Evolutionary conservation across 2,329 filamentous ascomycete genomes (phyloP), one percentile per base, ranked within the genome.

Genomic region (Aspergillus carbonarius): DNA sequence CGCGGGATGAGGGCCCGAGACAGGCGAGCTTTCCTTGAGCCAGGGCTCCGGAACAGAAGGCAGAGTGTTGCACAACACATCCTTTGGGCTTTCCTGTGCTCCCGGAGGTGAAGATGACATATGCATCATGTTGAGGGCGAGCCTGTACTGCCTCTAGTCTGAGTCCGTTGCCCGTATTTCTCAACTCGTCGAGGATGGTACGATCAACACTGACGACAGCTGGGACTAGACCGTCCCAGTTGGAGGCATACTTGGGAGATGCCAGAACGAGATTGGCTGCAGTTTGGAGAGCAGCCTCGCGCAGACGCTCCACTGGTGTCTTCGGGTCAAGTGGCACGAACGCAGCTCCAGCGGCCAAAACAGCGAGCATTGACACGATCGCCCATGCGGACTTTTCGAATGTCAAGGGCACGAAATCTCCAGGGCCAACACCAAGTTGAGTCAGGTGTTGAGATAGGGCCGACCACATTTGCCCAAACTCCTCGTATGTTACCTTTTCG

Each of bases 21-120:
- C 68, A 37, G 61, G 67, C 58, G 77, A 50, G 54, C 55, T 60
- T 30, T 44, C 57, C 34, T n/a, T 57, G 55, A 34, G 52, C n/a
- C 25, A 52, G 12, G 34, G 58, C 17, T 39, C 50, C 55, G 37
- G 61, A 60, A 12, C 54, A 57, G 27, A 57, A 66, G 47, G 40
- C 60, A 5, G 60, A 72, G 74, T 96, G 92, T 1, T 85, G 88
- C 27, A 96, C 80, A 81, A 90, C 88, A 13, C 96, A 91, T 6
- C 91, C 92, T 74, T 96, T 96, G 1, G 92, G 91, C 49, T 91
- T 79, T 1, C 92, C 92, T 0, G 92, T 96, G 0, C 92, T 96
- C 12, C 92, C 92, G 6, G 87, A 91, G 54, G 87, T 90, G 72
- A 96, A 96, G 0, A 93, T 89, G 50, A 96, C 58, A 8, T 62